Base-by-base conservation (phyloP, 176 grass and related monocot genomes). In the Oryza brachyantha region DNA sequence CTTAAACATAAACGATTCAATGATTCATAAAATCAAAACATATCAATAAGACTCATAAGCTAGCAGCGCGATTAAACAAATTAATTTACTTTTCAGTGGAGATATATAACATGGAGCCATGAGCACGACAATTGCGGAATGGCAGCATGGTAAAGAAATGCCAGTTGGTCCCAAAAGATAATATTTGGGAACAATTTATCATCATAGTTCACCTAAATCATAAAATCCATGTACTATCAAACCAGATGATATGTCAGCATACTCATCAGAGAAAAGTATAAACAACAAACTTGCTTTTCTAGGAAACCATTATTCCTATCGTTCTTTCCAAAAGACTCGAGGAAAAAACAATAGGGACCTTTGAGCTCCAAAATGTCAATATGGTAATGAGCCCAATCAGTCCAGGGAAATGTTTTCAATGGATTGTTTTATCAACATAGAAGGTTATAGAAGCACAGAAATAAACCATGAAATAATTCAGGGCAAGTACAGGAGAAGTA, bases 331-430 rank as follows among this genome's bases (percentile, higher is more conserved):
- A 61, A 75, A 76, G 0, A 13, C 9, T n/a, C 13, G 3, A n/a
- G 52, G 41, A 78, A 62, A 42, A 41, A 84, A 63, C 17, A 68
- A n/a, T n/a, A n/a, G n/a, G n/a, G n/a, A n/a, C n/a, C 34, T 87
- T 38, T 29, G 38, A 75, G 57, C 75, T 75, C 21, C 62, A 76
- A 21, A 81, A 52, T 87, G 50, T 36, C 63, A 71, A 67, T 40
- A 76, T 21, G 39, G 29, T 22, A 83, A 83, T 48, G 13, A 41
- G 54, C 8, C 72, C 64, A 69, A 87, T 70, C 73, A 72, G 65
- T 71, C 64, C 72, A 40, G 40, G 69, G 42, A 78, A 65, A 87
- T 72, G 85, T 38, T 86, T 40, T 76, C 31, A 45, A 35, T 64
- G 29, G 12, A 57, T 70, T 78, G 25, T n/a, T n/a, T n/a, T n/a